These are phyloP conservation scores for Letharia lupina DNA, from an alignment of 495 filamentous ascomycete species.

Conservation along the genomic window DNA sequence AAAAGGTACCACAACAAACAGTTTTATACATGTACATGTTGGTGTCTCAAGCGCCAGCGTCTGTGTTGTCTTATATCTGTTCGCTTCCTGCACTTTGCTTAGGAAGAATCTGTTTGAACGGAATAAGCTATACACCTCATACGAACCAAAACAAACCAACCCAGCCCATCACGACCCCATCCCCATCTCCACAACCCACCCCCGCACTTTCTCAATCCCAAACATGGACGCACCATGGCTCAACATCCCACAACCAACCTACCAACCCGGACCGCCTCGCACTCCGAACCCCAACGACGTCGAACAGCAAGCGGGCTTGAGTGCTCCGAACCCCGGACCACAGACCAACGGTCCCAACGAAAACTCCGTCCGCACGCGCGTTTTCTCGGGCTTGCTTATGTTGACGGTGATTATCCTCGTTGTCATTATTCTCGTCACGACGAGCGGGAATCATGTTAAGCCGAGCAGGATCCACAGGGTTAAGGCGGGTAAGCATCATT, in stretches of 20 bases:
- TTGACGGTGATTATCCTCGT: not conserved
- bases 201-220: not conserved
- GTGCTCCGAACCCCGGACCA: not conserved
- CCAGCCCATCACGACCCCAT: not conserved
- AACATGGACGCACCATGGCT: not conserved
- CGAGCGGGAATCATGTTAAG: not conserved
- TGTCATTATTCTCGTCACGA: not conserved
- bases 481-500: not conserved
- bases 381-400: not conserved
- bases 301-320: not conserved
- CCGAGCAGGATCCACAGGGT: too few species aligned
- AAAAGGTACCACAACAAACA: not conserved
- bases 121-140: not conserved
- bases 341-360: not conserved
- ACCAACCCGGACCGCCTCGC: not conserved
- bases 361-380: not conserved
- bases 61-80: not conserved
- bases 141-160: not conserved
- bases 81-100: not conserved
- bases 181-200: not conserved
- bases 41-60: not conserved
- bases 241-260: not conserved
- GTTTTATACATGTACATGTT: not conserved
- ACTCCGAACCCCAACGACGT: not conserved
- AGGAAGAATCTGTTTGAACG: not conserved